Conservation (phyloP, 2,329 filamentous ascomycete genomes). For the Diaporthe sp. region DNA sequence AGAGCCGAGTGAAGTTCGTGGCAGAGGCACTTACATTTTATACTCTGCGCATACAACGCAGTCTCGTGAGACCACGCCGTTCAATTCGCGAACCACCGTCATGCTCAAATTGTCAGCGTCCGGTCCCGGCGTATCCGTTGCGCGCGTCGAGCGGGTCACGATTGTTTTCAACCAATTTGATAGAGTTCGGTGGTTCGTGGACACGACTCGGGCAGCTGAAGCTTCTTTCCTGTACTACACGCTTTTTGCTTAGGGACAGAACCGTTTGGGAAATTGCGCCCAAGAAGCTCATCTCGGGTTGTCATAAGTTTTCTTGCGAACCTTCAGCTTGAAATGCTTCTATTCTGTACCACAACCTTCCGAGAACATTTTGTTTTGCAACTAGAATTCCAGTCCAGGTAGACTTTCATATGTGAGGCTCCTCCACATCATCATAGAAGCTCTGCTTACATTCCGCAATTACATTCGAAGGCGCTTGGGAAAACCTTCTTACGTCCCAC, state of each 20-base stretch:
- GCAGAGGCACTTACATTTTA: neutral
- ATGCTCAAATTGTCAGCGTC: neutral
- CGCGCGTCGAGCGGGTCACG: neutral
- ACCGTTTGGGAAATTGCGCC: slow-evolving; percentile 7
- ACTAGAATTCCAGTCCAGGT: neutral
- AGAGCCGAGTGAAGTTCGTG: neutral
- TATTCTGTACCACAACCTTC: neutral
- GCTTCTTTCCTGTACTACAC: slow-evolving; percentile 20
- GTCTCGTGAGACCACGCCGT: neutral
- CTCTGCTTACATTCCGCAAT: neutral
- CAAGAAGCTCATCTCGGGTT: slow-evolving; percentile 16
- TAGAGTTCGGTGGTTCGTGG: slow-evolving; percentile 25
- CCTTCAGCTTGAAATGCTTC: neutral
- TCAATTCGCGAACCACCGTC: neutral
- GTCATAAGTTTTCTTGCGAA: neutral
- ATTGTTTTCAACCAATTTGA: slow-evolving; percentile 7
- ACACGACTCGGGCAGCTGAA: slow-evolving; percentile 24
- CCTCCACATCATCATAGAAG: neutral
- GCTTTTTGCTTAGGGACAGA: neutral
- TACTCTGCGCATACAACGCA: neutral
- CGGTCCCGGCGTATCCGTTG: slow-evolving; percentile 16
- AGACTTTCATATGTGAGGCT: neutral
- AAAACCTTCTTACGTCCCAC: neutral
- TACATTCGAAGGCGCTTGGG: neutral
- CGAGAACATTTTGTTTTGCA: too few relatives aligned